Conservation (phyloP, 371 early-diverging fungal genomes). For the Batkoa obscura region DNA sequence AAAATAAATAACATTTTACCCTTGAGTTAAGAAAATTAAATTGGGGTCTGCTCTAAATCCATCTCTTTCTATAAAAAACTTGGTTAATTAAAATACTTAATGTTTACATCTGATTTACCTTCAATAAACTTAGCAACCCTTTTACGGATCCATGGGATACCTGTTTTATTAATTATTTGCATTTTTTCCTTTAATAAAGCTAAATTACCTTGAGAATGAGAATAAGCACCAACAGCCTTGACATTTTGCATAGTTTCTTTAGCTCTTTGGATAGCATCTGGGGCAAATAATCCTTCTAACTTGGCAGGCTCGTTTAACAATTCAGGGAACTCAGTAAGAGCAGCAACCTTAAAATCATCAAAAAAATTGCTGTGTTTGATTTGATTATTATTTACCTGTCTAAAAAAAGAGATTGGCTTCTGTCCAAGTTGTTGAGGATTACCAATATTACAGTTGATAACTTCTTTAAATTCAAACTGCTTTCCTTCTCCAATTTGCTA, state of each 20-base stretch:
- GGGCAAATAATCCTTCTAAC: constrained; percentile 45
- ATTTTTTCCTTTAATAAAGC: constrained; percentile 1
- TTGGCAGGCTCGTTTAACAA: constrained; percentile 36
- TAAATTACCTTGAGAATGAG: constrained; percentile 69
- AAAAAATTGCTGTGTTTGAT: constrained; percentile 1
- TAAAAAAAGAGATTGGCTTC: constrained; percentile 89
- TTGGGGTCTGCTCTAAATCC: constrained; percentile 66
- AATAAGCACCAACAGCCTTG: constrained; percentile 77
- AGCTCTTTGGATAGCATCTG: constrained; percentile 77
- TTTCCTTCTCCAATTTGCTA: constrained; percentile 25
- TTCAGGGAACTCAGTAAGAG: constrained; percentile 73
- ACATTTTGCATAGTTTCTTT: constrained; percentile 34
- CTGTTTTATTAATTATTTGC: not conserved
- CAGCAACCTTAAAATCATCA: constrained; percentile 35
- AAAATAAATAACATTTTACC: constrained; percentile 12
- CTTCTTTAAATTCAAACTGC: constrained; percentile 45
- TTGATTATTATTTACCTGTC: constrained; percentile 43
- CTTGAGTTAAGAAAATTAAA: constrained; percentile 80
- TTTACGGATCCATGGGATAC: constrained; percentile 53
- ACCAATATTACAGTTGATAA: constrained; percentile 90
- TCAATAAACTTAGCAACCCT: constrained; percentile 69
- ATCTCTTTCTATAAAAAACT: constrained; percentile 45
- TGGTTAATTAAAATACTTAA: not conserved
- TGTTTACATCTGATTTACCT: constrained; percentile 10
- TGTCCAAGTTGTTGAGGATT: constrained; percentile 93